phyloP scores from a whole-genome alignment of 495 filamentous ascomycete species.

The Saxophila tyrrhenica region DNA sequence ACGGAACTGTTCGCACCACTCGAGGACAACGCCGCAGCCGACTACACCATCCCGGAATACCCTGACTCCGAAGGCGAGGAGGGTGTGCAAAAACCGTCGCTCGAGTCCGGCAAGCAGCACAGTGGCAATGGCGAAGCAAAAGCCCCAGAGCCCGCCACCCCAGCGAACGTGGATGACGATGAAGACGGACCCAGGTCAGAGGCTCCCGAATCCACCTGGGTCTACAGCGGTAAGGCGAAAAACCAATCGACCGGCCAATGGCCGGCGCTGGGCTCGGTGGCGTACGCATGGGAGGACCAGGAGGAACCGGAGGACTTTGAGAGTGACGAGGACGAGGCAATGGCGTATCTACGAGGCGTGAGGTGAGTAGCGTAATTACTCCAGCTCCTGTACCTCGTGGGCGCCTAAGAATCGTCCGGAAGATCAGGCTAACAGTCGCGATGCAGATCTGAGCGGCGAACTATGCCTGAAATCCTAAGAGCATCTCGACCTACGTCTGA shows the following conservation, averaged over 20 bases:
- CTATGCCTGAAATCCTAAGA: conserved; percentile 11
- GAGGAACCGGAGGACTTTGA: conserved; percentile 24
- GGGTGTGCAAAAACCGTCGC: background rate
- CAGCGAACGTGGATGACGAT: background rate
- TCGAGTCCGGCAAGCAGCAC: background rate
- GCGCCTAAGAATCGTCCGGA: conserved; percentile 4
- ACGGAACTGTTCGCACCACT: background rate
- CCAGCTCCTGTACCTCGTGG: background rate
- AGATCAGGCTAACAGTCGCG: conserved; percentile 14
- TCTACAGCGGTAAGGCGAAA: background rate
- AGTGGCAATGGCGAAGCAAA: background rate
- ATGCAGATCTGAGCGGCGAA: conserved; percentile 9
- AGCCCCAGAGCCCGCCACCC: background rate
- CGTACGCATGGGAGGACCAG: conserved; percentile 9
- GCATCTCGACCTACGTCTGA: conserved; percentile 2
- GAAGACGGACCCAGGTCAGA: background rate
- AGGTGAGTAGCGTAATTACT: conserved; percentile 14
- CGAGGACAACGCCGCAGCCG: background rate
- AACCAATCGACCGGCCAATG: conserved; percentile 11
- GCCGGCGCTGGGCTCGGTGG: conserved; percentile 8
- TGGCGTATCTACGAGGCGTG: conserved; percentile 23
- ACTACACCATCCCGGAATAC: conserved; percentile 1
- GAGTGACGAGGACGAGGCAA: conserved; percentile 17
- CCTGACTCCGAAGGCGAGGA: background rate
- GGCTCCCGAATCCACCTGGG: background rate